These are phyloP conservation scores for Castanospermum australe DNA, from an alignment of 306 rosid species.

Conservation along the genomic window DNA sequence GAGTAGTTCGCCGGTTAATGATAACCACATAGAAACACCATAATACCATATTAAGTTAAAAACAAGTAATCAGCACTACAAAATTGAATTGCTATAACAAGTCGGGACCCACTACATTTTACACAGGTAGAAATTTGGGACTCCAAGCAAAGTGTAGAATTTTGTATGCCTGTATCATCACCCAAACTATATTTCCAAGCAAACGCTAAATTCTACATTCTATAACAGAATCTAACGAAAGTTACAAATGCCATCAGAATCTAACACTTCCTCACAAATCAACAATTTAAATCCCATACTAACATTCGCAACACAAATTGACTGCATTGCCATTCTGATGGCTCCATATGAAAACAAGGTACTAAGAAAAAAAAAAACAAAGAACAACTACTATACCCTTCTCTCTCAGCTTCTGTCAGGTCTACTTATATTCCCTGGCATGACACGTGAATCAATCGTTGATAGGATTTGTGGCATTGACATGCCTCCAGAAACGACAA, in stretches of 20 bases:
- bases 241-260: conserved; percentile 45
- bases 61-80: not conserved
- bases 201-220: conserved; percentile 48
- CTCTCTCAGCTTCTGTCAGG: conserved; percentile 49
- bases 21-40: not conserved
- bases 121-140: conserved; percentile 1
- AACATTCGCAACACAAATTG: conserved; percentile 1
- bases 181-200: conserved; percentile 42
- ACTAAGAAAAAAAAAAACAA: too few species aligned
- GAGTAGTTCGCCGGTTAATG: not conserved
- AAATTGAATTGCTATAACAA: conserved; percentile 29
- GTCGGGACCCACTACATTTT: not conserved
- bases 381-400: conserved; percentile 31
- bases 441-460: conserved; percentile 48
- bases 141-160: not conserved
- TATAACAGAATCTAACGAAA: conserved; percentile 29
- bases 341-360: conserved; percentile 26
- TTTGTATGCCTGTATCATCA: conserved; percentile 18
- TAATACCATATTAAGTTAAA: not conserved
- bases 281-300: conserved; percentile 19
- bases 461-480: conserved; percentile 88
- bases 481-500: conserved; percentile 95
- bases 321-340: conserved; percentile 31
- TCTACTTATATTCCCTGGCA: conserved; percentile 54
- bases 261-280: conserved; percentile 12